Base-by-base conservation (phyloP, 805 yeast species). In the Saccharomycopsis schoenii region DNA sequence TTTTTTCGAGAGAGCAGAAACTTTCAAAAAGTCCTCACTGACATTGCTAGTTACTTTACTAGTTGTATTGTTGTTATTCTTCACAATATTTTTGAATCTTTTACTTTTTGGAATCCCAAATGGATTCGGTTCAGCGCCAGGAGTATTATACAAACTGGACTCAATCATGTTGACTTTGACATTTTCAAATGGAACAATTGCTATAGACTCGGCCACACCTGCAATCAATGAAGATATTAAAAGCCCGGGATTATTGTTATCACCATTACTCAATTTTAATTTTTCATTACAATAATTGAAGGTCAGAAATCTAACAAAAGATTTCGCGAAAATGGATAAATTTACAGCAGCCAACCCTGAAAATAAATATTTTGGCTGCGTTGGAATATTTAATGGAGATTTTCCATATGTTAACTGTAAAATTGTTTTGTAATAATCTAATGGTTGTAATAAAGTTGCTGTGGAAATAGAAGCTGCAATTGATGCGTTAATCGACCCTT, bases 151-250 rank as follows among this genome's bases (percentile, higher is more conserved):
- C 66, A 57, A 84, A 77, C 68, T 86, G 84, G 62, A 57, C 67
- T 89, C 96, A 63, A 90, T 85, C 88, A 88, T 82, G 9, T 86
- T 79, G 1, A 88, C 85, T 69, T 90, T 90, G 66, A 90, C 77
- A 68, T 86, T 88, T 69, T 93, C 99, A 70, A 93, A 92, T 0
- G 98, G 99, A 19, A 94, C 88, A 24, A 93, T 83, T 79, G 88
- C 81, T 40, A 91, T 65, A 1, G 96, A 84, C 71, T 94, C 98
- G 54, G 85, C 74, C 61, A 87, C 77, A 1, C 96, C 98, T 4
- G 96, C 88, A 76, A 89, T 80, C 65, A 81, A 67, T 9, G 63
- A 58, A 2, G 66, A 62, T 62, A 88, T 83, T 8, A 89, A 88
- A 50, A 89, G 80, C 67, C 90, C 78, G 10, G 96, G 93, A 64